Base-by-base conservation (phyloP, 441 rosid genomes). In the Adansonia madagascariensis region DNA sequence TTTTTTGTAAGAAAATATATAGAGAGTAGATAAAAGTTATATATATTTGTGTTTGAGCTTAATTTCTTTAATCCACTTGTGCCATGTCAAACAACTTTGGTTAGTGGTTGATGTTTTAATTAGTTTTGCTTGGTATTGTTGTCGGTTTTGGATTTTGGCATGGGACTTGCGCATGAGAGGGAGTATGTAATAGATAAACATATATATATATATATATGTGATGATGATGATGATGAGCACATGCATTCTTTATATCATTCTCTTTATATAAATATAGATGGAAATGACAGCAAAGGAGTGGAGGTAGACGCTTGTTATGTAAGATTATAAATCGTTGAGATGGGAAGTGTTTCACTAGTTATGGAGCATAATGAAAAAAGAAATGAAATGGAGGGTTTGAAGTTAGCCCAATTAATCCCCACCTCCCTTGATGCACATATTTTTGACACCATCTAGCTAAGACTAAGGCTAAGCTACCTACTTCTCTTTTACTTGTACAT, bases 151-250 rank as follows among this genome's bases (percentile, higher is more conserved):
- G 73, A 35, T 73, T 56, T 78, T 76, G 81, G 60, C 80, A 76
- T 56, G 72, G 75, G 83, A 63, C 49, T 31, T 46, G 81, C 82
- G 78, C 79, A 73, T 79, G 86, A 67, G 53, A 39, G 59, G 18
- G 50, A 66, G 60, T n/a, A 71, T 31, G 14, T 31, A 15, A n/a
- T 3, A 2, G 6, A 31, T 71, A 8, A 2, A 70, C 12, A 3
- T 24, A 24, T 10, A 20, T 15, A 53, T 15, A 55, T 18, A 20
- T 11, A 4, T 41, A 17, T 56, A 17, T 17, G 1, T 6, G 3
- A 18, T 56, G 57, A 50, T 31, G 35, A 7, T 27, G 66, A 27
- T n/a, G 50, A 41, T 41, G 70, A 47, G 70, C 11, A 41, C 39
- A 39, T 35, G 18, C 68, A 39, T 63, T 35, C 44, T 63, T 63